Percentiles rank a stretch among this genome's conserved stretches.
These are phyloP conservation scores for Sphaerulina musiva DNA, from an alignment of 2,329 filamentous ascomycete genomes.

Conservation along the genomic window DNA sequence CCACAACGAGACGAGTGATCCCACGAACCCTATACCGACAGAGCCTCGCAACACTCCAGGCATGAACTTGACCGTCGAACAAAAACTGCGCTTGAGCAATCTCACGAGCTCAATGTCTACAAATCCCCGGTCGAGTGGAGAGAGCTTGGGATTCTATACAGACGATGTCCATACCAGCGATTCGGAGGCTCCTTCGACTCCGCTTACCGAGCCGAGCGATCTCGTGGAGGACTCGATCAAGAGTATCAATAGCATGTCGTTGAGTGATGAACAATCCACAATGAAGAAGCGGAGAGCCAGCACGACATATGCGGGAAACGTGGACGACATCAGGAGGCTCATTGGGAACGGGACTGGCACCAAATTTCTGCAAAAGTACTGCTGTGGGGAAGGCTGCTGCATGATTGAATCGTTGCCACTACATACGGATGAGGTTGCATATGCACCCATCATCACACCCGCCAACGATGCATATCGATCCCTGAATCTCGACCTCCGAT, in stretches of 20 bases:
- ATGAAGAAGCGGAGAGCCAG: constrained; percentile 31
- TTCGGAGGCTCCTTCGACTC: constrained; percentile 32
- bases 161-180: constrained; percentile 23
- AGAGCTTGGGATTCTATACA: constrained; percentile 21
- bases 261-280: constrained; percentile 10
- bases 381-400: constrained; percentile 60
- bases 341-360: constrained; percentile 53
- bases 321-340: constrained; percentile 53
- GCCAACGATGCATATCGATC: constrained; percentile 80
- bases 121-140: constrained; percentile 28
- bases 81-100: constrained; percentile 23
- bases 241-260: constrained; percentile 14
- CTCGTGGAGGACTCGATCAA: constrained; percentile 18
- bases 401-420: constrained; percentile 51
- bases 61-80: constrained; percentile 19
- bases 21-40: constrained; percentile 41
- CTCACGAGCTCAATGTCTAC: constrained; percentile 19
- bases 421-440: constrained; percentile 40
- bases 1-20: constrained; percentile 40
- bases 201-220: constrained; percentile 36
- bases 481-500: constrained; percentile 67
- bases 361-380: constrained; percentile 56
- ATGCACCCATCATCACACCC: constrained; percentile 51
- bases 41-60: constrained; percentile 34
- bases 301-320: constrained; percentile 43